phyloP scores from a whole-genome alignment of 176 grass and related monocot species.

The Triticum timopheevii region DNA sequence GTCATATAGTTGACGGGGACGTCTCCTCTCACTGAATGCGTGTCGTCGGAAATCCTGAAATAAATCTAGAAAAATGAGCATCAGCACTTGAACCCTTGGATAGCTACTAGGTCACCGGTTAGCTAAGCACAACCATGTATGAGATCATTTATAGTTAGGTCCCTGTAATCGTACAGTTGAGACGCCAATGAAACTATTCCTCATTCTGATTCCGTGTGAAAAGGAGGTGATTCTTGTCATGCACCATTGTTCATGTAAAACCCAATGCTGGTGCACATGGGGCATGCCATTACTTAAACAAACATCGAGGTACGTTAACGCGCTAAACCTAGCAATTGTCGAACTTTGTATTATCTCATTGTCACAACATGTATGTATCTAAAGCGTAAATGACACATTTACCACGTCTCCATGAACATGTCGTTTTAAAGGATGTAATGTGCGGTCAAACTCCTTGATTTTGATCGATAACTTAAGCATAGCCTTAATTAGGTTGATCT shows the following conservation, averaged over 20 bases:
- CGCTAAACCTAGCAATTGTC: not conserved
- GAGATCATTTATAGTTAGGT: not conserved
- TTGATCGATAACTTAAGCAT: too few species aligned
- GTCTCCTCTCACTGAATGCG: too few species aligned
- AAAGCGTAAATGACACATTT: not conserved
- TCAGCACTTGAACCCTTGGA: too few species aligned
- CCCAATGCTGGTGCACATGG: not conserved
- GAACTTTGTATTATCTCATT: not conserved
- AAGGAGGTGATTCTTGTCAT: not conserved
- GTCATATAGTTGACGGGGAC: too few species aligned
- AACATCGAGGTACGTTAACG: not conserved
- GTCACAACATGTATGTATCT: not conserved
- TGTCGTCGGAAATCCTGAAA: too few species aligned
- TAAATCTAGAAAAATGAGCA: too few species aligned
- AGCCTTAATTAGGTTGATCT: too few species aligned
- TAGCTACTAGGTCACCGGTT: not conserved
- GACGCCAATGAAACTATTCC: not conserved
- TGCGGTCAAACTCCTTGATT: not conserved
- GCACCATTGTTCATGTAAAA: not conserved
- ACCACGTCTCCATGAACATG: not conserved
- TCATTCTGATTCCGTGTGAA: not conserved
- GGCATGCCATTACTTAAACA: not conserved
- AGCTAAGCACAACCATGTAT: not conserved
- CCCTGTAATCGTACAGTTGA: not conserved
- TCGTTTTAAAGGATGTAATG: not conserved